phyloP scores from a whole-genome alignment of 2,329 filamentous ascomycete genomes.

The Teratosphaeria nubilosa region DNA sequence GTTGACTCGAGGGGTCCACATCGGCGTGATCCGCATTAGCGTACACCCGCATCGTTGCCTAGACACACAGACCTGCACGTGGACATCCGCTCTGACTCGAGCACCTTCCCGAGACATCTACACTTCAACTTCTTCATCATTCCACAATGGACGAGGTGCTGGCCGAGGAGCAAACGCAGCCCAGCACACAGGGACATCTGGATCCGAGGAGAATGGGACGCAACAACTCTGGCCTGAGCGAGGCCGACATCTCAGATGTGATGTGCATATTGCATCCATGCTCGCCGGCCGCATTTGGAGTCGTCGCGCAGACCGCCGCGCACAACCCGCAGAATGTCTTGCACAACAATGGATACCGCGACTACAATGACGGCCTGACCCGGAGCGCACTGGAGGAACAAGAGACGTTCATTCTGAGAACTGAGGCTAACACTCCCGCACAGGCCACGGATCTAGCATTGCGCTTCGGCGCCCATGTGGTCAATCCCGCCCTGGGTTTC shows the following conservation, averaged over 20 bases:
- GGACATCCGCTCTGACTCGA: conserved; percentile 1
- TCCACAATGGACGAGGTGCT: conserved; percentile 4
- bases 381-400: conserved; percentile 19
- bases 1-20: not conserved
- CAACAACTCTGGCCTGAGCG: conserved; percentile 71
- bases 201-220: conserved; percentile 71
- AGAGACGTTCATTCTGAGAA: conserved; percentile 22
- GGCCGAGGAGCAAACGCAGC: conserved; percentile 5
- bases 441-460: conserved; percentile 57
- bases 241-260: conserved; percentile 77
- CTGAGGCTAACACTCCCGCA: conserved; percentile 11
- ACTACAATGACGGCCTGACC: conserved; percentile 25
- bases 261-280: conserved; percentile 79
- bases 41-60: conserved; percentile 4
- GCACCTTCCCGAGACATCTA: not conserved
- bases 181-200: conserved; percentile 61
- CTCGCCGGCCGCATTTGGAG: conserved; percentile 59
- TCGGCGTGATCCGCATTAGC: conserved; percentile 1
- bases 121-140: not conserved
- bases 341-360: conserved; percentile 29
- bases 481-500: conserved; percentile 63
- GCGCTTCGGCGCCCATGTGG: conserved; percentile 63
- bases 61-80: conserved; percentile 2
- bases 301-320: conserved; percentile 50
- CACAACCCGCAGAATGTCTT: conserved; percentile 51